phyloP scores from a whole-genome alignment of 108 stramenopile species.

The Asterionellopsis glacialis region DNA sequence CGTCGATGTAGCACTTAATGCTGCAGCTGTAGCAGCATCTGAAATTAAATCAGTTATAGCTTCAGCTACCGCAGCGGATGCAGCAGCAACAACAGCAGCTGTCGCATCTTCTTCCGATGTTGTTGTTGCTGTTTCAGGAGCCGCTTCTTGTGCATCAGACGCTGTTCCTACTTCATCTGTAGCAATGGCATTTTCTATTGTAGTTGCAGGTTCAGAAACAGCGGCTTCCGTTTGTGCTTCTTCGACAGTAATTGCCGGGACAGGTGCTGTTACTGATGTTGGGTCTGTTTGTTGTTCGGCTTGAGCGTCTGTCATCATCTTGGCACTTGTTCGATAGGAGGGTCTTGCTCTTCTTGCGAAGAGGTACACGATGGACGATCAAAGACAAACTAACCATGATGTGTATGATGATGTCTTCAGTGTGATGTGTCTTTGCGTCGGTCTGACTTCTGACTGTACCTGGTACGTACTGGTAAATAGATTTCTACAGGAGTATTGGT shows the following conservation, averaged over 20 bases:
- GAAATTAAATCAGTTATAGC: slow-evolving; percentile 8
- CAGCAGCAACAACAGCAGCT: slow-evolving; percentile 20
- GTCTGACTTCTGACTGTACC: too few relatives aligned
- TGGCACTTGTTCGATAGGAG: slow-evolving; percentile 2
- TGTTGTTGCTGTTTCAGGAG: not conserved
- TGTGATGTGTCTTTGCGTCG: not conserved
- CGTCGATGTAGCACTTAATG: not conserved
- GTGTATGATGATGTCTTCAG: not conserved
- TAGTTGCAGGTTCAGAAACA: not conserved
- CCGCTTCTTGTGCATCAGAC: too few relatives aligned
- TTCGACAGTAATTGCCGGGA: not conserved
- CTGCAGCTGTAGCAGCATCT: slow-evolving; percentile 4
- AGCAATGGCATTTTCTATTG: not conserved
- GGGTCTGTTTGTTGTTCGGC: not conserved
- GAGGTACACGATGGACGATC: slow-evolving; percentile 1
- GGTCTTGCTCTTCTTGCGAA: not conserved
- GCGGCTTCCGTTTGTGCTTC: too few relatives aligned
- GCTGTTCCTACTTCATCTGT: not conserved
- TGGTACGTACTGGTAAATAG: too few relatives aligned
- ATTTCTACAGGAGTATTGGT: too few relatives aligned
- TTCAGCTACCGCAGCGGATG: slow-evolving; percentile 15
- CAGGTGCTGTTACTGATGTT: not conserved
- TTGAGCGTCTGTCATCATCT: not conserved
- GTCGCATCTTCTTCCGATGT: slow-evolving; percentile 1
- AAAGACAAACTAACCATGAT: not conserved